Percentiles rank a stretch among this genome's conserved stretches.
Evolutionary conservation across 202 grass and related monocot species (phyloP).

Genomic region (Panicum hallii): DNA sequence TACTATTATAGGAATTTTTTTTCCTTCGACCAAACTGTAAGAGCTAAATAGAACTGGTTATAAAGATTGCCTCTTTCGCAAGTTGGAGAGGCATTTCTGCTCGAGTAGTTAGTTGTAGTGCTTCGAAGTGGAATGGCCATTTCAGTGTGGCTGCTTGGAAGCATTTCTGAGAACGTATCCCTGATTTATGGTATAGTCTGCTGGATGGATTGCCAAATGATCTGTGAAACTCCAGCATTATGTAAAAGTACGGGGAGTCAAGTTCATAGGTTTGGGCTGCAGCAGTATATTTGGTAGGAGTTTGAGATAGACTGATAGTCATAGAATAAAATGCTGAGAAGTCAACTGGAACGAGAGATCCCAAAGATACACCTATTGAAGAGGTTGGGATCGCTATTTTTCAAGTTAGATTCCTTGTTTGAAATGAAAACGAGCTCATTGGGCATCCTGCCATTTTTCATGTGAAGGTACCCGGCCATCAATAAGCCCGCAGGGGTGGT

Average conservation of each 20-base stretch:
- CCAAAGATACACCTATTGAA: not conserved
- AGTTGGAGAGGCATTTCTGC: not conserved
- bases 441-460: slow-evolving; percentile 12
- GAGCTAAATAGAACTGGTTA: not conserved
- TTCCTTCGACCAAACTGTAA: not conserved
- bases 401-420: not conserved
- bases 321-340: not conserved
- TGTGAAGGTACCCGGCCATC: slow-evolving; percentile 89
- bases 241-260: not conserved
- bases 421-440: slow-evolving; percentile 19
- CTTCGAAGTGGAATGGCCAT: not conserved
- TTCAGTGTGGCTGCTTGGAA: not conserved
- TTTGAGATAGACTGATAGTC: not conserved
- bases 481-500: slow-evolving; percentile 94
- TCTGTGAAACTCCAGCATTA: not conserved
- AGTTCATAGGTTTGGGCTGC: not conserved
- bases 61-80: not conserved
- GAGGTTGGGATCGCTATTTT: slow-evolving; percentile 7
- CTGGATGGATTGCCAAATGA: not conserved
- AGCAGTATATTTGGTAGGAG: not conserved
- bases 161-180: not conserved
- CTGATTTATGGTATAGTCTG: slow-evolving; percentile 2
- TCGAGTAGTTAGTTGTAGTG: not conserved
- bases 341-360: not conserved
- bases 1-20: not conserved